Conservation (phyloP, 176 grass and related monocot species). For the Triticum timopheevii region DNA sequence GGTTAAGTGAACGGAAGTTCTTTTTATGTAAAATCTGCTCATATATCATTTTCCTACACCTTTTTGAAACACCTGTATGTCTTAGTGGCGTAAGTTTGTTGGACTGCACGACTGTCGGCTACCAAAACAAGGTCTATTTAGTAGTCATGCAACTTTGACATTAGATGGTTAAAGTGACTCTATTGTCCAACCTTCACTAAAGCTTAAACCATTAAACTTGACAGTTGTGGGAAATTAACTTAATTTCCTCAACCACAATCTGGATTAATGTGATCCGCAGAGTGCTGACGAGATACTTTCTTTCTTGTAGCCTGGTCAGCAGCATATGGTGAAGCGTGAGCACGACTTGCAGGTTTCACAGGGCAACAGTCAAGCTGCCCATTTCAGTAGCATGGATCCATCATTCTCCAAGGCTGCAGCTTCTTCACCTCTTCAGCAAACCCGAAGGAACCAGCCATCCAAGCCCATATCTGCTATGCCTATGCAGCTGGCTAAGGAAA, state of each 20-base stretch:
- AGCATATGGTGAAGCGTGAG: constrained; percentile 63
- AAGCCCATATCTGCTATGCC: constrained; percentile 34
- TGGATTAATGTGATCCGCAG: neutral
- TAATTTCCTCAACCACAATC: too few species aligned
- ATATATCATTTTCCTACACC: neutral
- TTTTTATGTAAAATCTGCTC: neutral
- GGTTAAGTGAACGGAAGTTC: neutral
- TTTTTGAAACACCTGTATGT: neutral
- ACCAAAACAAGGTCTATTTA: neutral
- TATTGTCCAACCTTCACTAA: constrained; percentile 15
- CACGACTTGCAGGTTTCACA: constrained; percentile 52
- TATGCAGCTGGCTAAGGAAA: constrained; percentile 60
- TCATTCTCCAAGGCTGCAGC: constrained; percentile 38
- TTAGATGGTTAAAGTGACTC: neutral
- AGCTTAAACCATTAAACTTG: constrained; percentile 1
- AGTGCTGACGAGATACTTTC: constrained; percentile 37
- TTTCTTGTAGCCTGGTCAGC: constrained; percentile 65
- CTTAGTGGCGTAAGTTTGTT: neutral
- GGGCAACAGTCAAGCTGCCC: constrained; percentile 36
- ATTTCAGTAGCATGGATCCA: constrained; percentile 51
- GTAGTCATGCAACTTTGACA: constrained; percentile 26
- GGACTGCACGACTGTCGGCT: neutral
- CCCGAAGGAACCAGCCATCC: constrained; percentile 53
- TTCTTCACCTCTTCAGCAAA: constrained; percentile 60
- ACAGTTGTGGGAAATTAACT: neutral